Percentiles rank a stretch among this genome's conserved stretches.
Conservation (phyloP, 1,284 basidiomycete genomes). For the Boletus subluridellus region DNA sequence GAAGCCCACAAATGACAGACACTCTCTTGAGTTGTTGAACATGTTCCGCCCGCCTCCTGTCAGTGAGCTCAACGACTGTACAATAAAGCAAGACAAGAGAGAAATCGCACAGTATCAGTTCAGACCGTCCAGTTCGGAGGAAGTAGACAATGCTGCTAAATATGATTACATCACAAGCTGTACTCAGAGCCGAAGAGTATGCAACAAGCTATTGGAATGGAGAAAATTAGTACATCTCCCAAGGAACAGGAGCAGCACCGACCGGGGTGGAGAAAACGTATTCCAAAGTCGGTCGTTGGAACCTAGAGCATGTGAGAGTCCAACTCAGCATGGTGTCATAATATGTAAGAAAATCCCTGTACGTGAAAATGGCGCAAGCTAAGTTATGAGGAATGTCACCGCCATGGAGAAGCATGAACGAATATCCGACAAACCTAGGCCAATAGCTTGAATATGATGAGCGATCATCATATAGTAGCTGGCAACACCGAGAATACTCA, state of each 20-base stretch:
- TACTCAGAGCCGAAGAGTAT: neutral
- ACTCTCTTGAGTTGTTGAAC: slow-evolving; percentile 5
- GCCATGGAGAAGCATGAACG: neutral
- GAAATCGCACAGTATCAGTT: neutral
- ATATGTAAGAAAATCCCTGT: neutral
- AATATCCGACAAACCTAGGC: slow-evolving; percentile 4
- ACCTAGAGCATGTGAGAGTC: neutral
- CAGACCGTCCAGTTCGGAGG: neutral
- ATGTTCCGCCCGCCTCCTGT: neutral
- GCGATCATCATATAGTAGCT: neutral
- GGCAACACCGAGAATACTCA: neutral
- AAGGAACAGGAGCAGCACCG: neutral
- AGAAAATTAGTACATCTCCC: neutral
- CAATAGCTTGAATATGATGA: slow-evolving; percentile 4
- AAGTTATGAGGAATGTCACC: neutral
- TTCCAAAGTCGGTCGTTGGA: neutral
- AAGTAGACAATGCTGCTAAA: slow-evolving; percentile 6
- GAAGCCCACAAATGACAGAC: slow-evolving; percentile 1
- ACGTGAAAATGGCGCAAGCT: slow-evolving; percentile 5
- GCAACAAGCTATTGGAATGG: slow-evolving; percentile 3
- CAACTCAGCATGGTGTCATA: neutral
- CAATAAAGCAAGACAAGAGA: neutral
- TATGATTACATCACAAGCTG: slow-evolving; percentile 4
- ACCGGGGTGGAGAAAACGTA: slow-evolving; percentile 11
- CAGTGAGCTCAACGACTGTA: neutral